Evolutionary conservation across 352 stramenopile genomes (phyloP).

Genomic region (Pythium chondricola): DNA sequence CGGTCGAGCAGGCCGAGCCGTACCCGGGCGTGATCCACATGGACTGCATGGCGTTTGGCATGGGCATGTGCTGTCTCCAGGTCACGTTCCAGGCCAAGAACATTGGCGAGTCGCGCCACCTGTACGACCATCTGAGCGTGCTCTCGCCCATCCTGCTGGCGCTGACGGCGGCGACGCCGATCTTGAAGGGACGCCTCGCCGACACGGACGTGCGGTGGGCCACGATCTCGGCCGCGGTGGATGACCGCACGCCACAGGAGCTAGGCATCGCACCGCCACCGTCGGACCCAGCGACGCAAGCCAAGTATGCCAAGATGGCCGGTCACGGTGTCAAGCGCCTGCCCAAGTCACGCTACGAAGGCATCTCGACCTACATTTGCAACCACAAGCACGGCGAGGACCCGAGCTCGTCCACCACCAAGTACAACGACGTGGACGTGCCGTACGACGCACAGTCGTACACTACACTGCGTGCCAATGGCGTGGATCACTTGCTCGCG

Average conservation of each 20-base stretch:
- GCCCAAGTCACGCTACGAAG: conserved; percentile 94
- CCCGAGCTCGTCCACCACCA: conserved; percentile 64
- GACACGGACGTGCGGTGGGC: conserved; percentile 94
- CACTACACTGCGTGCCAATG: conserved; percentile 82
- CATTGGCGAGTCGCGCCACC: conserved; percentile 96
- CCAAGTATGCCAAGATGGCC: conserved; percentile 89
- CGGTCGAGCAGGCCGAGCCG: conserved; percentile 67
- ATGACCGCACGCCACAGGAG: conserved; percentile 91
- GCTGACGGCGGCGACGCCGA: conserved; percentile 97
- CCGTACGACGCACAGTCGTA: conserved; percentile 94
- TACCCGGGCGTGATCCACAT: conserved; percentile 95
- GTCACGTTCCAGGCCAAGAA: conserved; percentile 98
- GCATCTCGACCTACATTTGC: conserved; percentile 88
- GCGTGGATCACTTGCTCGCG: conserved; percentile 93
- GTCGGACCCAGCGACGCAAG: conserved; percentile 38
- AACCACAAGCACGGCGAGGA: conserved; percentile 85
- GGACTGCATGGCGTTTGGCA: conserved; percentile 99
- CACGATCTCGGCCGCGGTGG: conserved; percentile 96
- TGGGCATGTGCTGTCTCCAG: conserved; percentile 99
- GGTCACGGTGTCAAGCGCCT: conserved; percentile 90
- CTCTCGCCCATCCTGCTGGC: conserved; percentile 98
- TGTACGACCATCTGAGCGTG: conserved; percentile 99
- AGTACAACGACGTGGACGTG: conserved; percentile 94
- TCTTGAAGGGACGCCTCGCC: conserved; percentile 92
- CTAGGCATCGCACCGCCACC: conserved; percentile 36